Evolutionary conservation across 805 yeast species (phyloP).

Genomic region (Diddensiella transvaalensis): DNA sequence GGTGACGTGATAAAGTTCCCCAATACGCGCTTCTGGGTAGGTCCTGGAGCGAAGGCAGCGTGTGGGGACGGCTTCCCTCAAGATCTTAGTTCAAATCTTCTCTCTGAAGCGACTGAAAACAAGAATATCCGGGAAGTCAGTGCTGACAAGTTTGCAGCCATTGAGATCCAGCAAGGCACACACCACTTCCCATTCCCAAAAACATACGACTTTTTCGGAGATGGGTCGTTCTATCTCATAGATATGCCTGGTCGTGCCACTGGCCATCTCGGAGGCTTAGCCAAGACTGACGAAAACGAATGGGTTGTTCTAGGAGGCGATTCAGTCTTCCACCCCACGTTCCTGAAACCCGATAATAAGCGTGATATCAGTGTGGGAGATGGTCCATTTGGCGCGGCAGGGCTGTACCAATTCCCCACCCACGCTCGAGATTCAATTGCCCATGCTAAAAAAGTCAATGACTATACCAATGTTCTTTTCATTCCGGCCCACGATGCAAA

Average conservation of each 20-base stretch:
- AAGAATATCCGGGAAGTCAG: background rate
- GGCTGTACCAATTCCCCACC: background rate
- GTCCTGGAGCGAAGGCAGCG: background rate
- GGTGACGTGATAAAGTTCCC: background rate
- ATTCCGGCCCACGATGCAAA: background rate
- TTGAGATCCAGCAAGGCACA: background rate
- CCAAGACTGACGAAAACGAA: background rate
- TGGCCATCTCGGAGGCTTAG: slow-evolving; percentile 1
- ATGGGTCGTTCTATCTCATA: slow-evolving; percentile 2
- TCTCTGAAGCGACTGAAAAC: background rate
- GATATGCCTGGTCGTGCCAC: slow-evolving; percentile 2
- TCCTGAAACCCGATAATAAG: background rate
- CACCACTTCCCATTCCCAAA: background rate
- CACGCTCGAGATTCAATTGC: background rate
- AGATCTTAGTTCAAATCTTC: background rate
- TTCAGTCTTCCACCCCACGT: background rate
- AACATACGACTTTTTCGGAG: slow-evolving; percentile 5
- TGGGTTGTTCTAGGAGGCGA: slow-evolving; percentile 5
- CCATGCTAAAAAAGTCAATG: background rate
- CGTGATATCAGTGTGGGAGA: background rate
- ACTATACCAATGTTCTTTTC: background rate
- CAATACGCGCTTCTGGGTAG: background rate
- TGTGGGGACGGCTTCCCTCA: background rate
- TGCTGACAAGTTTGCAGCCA: background rate
- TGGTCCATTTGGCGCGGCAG: background rate